These are phyloP conservation scores for Botrytis elliptica DNA, from an alignment of 2,329 filamentous ascomycete species.

Conservation along the genomic window DNA sequence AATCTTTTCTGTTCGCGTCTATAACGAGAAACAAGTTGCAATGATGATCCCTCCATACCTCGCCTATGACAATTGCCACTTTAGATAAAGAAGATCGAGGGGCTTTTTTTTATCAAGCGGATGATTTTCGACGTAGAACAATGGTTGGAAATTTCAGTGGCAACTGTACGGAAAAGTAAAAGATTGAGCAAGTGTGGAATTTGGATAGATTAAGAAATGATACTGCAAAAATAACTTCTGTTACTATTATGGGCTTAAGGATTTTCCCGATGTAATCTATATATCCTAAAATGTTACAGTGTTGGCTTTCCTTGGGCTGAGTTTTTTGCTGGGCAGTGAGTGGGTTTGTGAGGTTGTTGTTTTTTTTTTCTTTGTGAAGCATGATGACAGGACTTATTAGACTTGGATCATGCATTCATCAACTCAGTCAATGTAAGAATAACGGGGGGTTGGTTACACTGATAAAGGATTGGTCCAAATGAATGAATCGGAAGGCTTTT, in stretches of 20 bases:
- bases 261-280: neutral
- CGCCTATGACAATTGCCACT: constrained; percentile 16
- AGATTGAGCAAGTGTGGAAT: no score
- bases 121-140: constrained; percentile 2
- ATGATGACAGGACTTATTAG: constrained; percentile 14
- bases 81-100: constrained; percentile 8
- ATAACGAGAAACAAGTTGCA: neutral
- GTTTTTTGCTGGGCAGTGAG: neutral
- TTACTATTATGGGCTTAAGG: neutral
- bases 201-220: neutral
- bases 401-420: constrained; percentile 11
- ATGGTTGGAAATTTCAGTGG: neutral
- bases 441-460: constrained; percentile 5
- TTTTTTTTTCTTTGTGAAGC: constrained; percentile 10
- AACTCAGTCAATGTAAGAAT: neutral
- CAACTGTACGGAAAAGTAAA: neutral
- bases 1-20: neutral
- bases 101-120: neutral
- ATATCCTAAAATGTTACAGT: neutral
- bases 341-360: neutral
- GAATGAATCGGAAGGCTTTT: neutral
- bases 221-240: neutral
- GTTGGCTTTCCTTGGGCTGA: constrained; percentile 2
- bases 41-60: constrained; percentile 6
- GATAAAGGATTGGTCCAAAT: constrained; percentile 6